Conservation (phyloP, 768 basidiomycete genomes). For the Termitomyces sp. region DNA sequence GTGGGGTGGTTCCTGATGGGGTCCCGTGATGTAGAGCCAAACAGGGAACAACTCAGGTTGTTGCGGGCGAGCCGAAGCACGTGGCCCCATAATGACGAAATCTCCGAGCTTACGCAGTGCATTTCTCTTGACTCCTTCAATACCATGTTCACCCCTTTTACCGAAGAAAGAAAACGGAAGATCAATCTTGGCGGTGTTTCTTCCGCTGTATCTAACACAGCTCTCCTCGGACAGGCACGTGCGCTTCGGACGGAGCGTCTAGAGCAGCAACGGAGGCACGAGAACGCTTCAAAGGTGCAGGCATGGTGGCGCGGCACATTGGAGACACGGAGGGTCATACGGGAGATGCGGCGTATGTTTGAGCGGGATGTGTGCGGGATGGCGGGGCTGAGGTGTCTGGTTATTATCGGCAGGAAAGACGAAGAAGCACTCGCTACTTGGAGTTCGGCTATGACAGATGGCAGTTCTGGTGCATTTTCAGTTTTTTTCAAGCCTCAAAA, state of each 20-base stretch:
- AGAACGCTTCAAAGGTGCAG: slow-evolving; percentile 61
- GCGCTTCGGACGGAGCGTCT: slow-evolving; percentile 56
- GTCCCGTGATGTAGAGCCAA: too few relatives aligned
- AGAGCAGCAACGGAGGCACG: slow-evolving; percentile 50
- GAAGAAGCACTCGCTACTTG: slow-evolving; percentile 44
- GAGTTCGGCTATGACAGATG: slow-evolving; percentile 34
- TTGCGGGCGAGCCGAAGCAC: too few relatives aligned
- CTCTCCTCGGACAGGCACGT: slow-evolving; percentile 63
- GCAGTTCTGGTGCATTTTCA: slow-evolving; percentile 27
- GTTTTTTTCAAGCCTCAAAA: neutral
- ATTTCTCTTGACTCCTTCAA: too few relatives aligned
- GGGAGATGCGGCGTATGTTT: slow-evolving; percentile 46
- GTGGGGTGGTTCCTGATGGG: too few relatives aligned
- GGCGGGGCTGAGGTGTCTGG: slow-evolving; percentile 60
- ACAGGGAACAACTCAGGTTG: too few relatives aligned
- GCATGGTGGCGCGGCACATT: slow-evolving; percentile 62
- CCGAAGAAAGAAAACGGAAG: slow-evolving; percentile 40
- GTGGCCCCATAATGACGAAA: too few relatives aligned
- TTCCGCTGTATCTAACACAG: slow-evolving; percentile 45
- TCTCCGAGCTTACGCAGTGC: too few relatives aligned
- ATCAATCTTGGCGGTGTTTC: slow-evolving; percentile 77
- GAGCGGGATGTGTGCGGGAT: slow-evolving; percentile 50
- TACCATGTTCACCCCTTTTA: neutral
- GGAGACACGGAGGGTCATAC: slow-evolving; percentile 38
- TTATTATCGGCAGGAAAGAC: slow-evolving; percentile 52